phyloP scores from a whole-genome alignment of 352 stramenopile genomes.

The Globisporangium apiculatum region DNA sequence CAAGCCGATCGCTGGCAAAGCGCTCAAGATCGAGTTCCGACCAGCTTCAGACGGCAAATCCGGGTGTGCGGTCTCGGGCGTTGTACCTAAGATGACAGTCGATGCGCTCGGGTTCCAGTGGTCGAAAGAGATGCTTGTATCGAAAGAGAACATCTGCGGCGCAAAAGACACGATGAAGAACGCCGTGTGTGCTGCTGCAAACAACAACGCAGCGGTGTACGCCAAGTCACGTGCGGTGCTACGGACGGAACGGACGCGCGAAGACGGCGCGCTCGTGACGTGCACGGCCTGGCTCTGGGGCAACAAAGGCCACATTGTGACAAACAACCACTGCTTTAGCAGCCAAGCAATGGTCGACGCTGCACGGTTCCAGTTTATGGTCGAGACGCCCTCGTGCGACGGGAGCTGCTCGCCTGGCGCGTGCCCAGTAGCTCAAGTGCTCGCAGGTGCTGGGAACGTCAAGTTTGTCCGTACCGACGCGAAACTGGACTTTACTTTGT shows the following conservation, averaged over 20 bases:
- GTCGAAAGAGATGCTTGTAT: conserved; percentile 20
- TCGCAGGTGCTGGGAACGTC: conserved; percentile 32
- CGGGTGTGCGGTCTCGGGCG: conserved; percentile 12
- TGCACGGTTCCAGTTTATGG: conserved; percentile 25
- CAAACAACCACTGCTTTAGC: too few relatives aligned
- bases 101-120: conserved; percentile 31
- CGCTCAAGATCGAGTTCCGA: conserved; percentile 33
- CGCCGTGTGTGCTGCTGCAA: conserved; percentile 28
- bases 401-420: conserved; percentile 19
- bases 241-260: conserved; percentile 36
- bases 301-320: too few relatives aligned
- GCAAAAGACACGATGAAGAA: conserved; percentile 56
- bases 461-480: conserved; percentile 53
- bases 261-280: conserved; percentile 44
- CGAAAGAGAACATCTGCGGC: conserved; percentile 45
- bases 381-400: conserved; percentile 11
- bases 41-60: conserved; percentile 17
- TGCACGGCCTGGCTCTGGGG: conserved; percentile 8
- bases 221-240: conserved; percentile 32
- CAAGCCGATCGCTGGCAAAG: conserved; percentile 21
- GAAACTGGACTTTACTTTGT: conserved; percentile 42
- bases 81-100: conserved; percentile 19
- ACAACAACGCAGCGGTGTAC: conserved; percentile 26
- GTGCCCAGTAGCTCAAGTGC: conserved; percentile 24
- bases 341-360: conserved; percentile 16